Evolutionary conservation across 768 basidiomycete species (phyloP), one percentile per base, ranked within the genome.

Genomic region (Xerocomus brunneocitrinus): DNA sequence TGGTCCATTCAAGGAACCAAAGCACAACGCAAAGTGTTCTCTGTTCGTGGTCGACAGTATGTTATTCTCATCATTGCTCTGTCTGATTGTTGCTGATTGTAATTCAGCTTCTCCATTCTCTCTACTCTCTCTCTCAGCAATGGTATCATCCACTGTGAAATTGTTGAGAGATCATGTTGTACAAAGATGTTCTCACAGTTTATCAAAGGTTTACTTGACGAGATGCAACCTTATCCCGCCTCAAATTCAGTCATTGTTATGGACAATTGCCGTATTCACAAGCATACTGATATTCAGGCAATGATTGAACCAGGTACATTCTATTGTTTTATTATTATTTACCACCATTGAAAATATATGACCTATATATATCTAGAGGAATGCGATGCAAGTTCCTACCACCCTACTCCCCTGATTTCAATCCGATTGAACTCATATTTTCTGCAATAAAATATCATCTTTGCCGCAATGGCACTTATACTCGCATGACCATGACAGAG

Each of bases 251-350:
- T 53, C 8, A 47, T 53, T 2, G 39, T 53, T 31, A 53, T 47
- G 45, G 52, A 53, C 24, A 53, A 53, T 28, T 53, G 52, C n/a
- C 14, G n/a, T 8, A 53, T 53, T 27, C 46, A 53, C 31, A 53
- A 53, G 31, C 46, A 53, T 41, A 39, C 30, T 25, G n/a, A 47
- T 8, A 53, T 53, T 5, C 39, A 34, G 8, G 46, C 34, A 4
- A 47, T 47, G 46, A 53, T 53, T 2, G 19, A 41, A 24, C 24
- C 12, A 27, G 31, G 46, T 40, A 19, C 22, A 19, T 40, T 40
- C 19, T 19, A 19, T 19, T 19, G 19, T 19, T 19, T 19, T 19
- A 47, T 53, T 2, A 32, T 53, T 31, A 53, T 47, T 28, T 28
- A 28, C 28, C 28, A 28, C 28, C 28, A 3, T 8, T 28, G 28